A percentile compares a stretch with the other conserved stretches of the same genome.
Conservation (phyloP, 495 filamentous ascomycete species). For the Neohortaea acidophila region DNA sequence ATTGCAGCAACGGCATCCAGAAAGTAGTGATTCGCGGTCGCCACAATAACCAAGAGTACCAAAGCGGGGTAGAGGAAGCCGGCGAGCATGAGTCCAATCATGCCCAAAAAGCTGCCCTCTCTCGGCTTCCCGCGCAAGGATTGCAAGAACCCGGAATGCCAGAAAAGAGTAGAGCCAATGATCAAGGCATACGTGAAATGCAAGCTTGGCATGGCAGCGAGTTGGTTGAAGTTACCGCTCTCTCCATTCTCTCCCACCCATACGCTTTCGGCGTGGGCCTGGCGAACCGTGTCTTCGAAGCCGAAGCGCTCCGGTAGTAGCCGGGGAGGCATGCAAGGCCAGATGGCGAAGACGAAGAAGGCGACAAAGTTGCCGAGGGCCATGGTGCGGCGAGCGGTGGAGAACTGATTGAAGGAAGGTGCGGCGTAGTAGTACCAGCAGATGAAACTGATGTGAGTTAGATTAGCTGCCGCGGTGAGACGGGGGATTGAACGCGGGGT, state of each 20-base stretch:
- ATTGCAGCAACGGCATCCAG: constrained; percentile 44
- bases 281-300: constrained; percentile 65
- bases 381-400: constrained; percentile 48
- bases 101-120: not conserved
- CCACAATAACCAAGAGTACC: constrained; percentile 46
- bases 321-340: constrained; percentile 70
- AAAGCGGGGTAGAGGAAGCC: constrained; percentile 41
- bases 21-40: constrained; percentile 53
- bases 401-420: constrained; percentile 15
- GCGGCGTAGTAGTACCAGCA: constrained; percentile 18
- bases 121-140: constrained; percentile 18
- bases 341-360: constrained; percentile 61
- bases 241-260: constrained; percentile 56
- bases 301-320: constrained; percentile 49
- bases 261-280: constrained; percentile 44
- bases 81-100: constrained; percentile 25
- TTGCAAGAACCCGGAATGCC: constrained; percentile 27
- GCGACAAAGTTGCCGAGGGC: constrained; percentile 62
- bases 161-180: constrained; percentile 52
- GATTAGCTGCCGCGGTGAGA: constrained; percentile 27
- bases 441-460: constrained; percentile 9
- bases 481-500: constrained; percentile 44
- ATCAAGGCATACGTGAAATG: constrained; percentile 70
- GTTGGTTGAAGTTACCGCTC: constrained; percentile 44
- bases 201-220: constrained; percentile 64